Percentiles rank a stretch among this genome's conserved stretches.
phyloP scores from a whole-genome alignment of 306 rosid species.

The Astragalus membranaceus region DNA sequence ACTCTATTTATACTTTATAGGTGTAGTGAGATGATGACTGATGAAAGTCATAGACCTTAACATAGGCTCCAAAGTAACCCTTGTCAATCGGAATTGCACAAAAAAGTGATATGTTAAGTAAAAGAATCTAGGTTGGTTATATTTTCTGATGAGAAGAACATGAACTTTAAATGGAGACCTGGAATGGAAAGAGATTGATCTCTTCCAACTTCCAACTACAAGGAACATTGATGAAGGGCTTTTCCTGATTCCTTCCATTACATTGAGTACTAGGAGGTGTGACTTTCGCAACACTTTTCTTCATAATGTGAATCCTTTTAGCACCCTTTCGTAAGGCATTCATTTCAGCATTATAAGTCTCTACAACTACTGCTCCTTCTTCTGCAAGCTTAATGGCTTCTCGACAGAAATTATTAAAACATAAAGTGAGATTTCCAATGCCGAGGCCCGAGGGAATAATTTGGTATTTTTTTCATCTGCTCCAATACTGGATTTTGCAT shows the following conservation, averaged over 20 bases:
- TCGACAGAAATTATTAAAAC: constrained; percentile 62
- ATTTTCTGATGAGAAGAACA: constrained; percentile 2
- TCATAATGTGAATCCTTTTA: constrained; percentile 39
- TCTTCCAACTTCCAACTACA: neutral
- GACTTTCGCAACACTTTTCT: constrained; percentile 53
- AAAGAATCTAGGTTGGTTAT: constrained; percentile 5
- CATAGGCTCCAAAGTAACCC: constrained; percentile 77
- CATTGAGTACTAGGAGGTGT: constrained; percentile 38
- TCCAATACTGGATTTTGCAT: constrained; percentile 40
- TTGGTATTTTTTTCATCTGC: constrained; percentile 41
- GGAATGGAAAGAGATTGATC: neutral
- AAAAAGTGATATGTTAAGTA: neutral
- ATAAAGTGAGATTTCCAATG: constrained; percentile 46
- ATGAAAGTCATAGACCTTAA: constrained; percentile 65
- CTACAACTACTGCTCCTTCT: constrained; percentile 59
- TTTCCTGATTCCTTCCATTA: constrained; percentile 46
- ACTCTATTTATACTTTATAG: constrained; percentile 47
- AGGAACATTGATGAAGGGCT: constrained; percentile 15
- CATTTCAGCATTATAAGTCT: constrained; percentile 61
- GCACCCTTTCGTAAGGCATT: constrained; percentile 48
- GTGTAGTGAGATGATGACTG: constrained; percentile 61
- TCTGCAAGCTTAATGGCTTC: constrained; percentile 73
- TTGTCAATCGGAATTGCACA: constrained; percentile 56
- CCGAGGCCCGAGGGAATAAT: constrained; percentile 36
- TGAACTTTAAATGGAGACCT: neutral